Evolutionary conservation across 2,329 filamentous ascomycete species (phyloP), one percentile per base, ranked within the genome.

Genomic region (Waltergamsia citrina): DNA sequence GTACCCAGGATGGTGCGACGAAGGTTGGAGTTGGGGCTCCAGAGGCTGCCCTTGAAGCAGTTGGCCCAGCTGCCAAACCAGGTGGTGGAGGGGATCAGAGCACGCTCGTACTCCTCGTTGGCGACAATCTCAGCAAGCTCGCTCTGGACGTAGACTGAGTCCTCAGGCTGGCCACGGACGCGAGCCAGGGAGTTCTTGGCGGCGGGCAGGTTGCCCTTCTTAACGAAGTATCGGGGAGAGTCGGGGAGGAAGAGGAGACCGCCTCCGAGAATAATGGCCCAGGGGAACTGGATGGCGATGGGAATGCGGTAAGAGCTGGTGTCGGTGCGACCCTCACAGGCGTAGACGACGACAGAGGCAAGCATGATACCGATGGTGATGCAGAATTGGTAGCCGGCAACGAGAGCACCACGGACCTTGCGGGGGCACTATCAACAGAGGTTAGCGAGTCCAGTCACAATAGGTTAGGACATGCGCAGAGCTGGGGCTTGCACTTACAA

Each of bases 101-200:
- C 63, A 47, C 79, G 68, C 68, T 94, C 87, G 54, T 90, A 87
- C 61, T 85, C 83, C 60, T 90, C 75, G 69, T 93, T 94, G 65
- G 85, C 86, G 39, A 92, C 71, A 44, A 94, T 85, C 64, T 94
- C 86, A 28, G 81, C 74, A 29, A 93, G 70, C 62, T 94, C 86
- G 41, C 74, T 63, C 61, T 81, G 75, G 59, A 94, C 79, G 57
- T 75, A 87, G 41, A 81, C 72, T 16, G 82, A 88, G 35, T 82
- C 74, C 34, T 60, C 50, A 32, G 80, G 70, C 63, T 93, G 82
- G 40, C 82, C 83, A 53, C 86, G 83, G 21, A 94, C 73, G 38
- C 68, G 71, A 37, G 73, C 60, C 6, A 94, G 71, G 10, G 75
- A 62, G 2, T 58, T 40, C 38, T 77, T 70, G 22, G 85, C 86